Conservation (phyloP, 1,284 basidiomycete genomes). For the Psilocybe mexicana region DNA sequence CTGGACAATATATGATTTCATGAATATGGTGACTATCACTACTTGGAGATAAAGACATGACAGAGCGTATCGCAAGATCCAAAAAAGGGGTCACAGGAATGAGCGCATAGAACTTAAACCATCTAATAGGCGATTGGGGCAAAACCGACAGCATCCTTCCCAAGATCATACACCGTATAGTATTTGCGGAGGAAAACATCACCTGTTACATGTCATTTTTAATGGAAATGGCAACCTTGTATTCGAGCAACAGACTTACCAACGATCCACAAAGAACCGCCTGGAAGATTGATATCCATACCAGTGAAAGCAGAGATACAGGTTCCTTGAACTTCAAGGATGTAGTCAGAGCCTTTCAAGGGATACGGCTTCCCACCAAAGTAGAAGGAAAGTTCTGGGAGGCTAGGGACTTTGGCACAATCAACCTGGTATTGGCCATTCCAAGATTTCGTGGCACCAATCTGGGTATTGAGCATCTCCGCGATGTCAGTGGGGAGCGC, state of each 20-base stretch:
- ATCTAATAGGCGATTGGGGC: constrained; percentile 38
- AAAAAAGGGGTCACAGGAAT: background rate
- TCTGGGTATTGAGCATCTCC: constrained; percentile 97
- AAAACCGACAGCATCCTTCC: constrained; percentile 85
- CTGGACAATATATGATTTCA: background rate
- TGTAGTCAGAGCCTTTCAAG: constrained; percentile 85
- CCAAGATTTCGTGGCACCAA: constrained; percentile 91
- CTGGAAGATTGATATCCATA: constrained; percentile 88
- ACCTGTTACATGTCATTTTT: constrained; percentile 41
- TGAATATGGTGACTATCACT: background rate
- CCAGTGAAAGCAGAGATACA: constrained; percentile 96
- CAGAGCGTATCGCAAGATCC: background rate
- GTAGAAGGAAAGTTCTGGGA: constrained; percentile 89
- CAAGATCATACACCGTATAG: constrained; percentile 94
- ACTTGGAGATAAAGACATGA: background rate
- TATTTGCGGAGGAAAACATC: constrained; percentile 88
- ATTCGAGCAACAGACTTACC: constrained; percentile 51
- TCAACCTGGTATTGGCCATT: constrained; percentile 94
- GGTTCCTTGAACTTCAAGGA: constrained; percentile 85
- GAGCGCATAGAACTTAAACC: background rate
- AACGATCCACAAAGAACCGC: constrained; percentile 91
- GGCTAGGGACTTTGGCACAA: constrained; percentile 78
- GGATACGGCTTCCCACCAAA: constrained; percentile 83
- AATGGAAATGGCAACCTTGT: background rate
- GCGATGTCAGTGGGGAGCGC: constrained; percentile 93